Evolutionary conservation across 352 stramenopile species (phyloP), one percentile per base, ranked within the genome.

Genomic region (Thalassiosira mediterranea): DNA sequence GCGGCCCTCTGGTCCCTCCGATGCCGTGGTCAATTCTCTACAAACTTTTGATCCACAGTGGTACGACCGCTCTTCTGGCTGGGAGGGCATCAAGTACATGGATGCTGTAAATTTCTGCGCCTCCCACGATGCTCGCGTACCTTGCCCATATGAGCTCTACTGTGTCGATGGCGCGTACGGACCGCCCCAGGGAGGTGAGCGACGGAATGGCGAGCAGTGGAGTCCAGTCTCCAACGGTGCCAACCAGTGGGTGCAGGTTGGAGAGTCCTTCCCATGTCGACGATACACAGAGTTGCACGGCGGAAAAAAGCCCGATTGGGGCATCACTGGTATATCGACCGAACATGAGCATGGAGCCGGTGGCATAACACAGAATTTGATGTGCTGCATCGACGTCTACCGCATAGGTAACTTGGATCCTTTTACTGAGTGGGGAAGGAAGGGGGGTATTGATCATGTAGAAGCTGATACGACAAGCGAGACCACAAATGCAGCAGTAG

Each of bases 201-300:
- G 60, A 7, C 42, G 10, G 5, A 10, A 71, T 32, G 72, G 63
- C 15, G 72, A 81, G 23, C 63, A 81, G 29, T 81, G 72, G 72
- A 47, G 57, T 11, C 38, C 72, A 48, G 32, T 72, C 25, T 81
- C 72, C 42, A 75, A 81, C 34, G 72, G 64, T 26, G 32, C 60
- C 28, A 81, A 81, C 66, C 63, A 75, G 53, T 81, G 53, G 37
- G 72, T 81, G 3, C 57, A 72, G 25, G 72, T 81, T 3, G 72
- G 72, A 8, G 32, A 26, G 0, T 56, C 67, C 23, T 67, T 62
- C 38, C 62, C 57, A 0, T 81, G 72, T 26, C 7, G 51, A 29
- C 25, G 54, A 31, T 76, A 81, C 59, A 75, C 49, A 5, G 59
- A 79, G 40, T 44, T 72, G 25, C 51, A 76, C 31, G 25, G 59